These are phyloP conservation scores for Solanum boliviense DNA, from an alignment of 257 asterid species.

Conservation along the genomic window DNA sequence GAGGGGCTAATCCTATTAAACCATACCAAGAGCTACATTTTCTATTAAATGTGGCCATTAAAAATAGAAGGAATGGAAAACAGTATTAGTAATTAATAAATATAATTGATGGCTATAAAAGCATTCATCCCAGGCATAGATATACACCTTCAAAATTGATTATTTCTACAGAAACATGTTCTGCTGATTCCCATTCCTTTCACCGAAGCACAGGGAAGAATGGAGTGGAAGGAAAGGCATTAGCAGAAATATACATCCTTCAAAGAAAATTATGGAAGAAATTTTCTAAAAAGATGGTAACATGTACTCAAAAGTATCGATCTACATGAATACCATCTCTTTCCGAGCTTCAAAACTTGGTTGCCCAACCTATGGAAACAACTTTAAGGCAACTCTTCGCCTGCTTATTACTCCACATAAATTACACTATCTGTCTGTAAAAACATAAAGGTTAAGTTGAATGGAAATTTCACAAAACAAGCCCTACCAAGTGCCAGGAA, in stretches of 20 bases:
- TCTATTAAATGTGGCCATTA: not conserved
- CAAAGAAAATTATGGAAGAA: not conserved
- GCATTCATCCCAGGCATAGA: not conserved
- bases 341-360: not conserved
- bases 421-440: not conserved
- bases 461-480: not conserved
- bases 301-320: not conserved
- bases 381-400: not conserved
- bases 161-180: not conserved
- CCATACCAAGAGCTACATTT: no score
- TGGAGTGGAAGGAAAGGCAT: not conserved
- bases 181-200: not conserved
- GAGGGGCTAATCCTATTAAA: no score
- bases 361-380: not conserved
- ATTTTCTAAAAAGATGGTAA: not conserved
- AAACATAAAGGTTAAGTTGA: not conserved
- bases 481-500: not conserved
- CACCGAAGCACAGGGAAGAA: not conserved
- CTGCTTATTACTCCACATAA: not conserved
- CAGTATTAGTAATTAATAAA: not conserved
- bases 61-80: not conserved
- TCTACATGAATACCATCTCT: not conserved
- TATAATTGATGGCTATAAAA: not conserved
- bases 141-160: not conserved
- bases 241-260: not conserved